Percentiles rank a stretch among this genome's conserved stretches.
phyloP scores from a whole-genome alignment of 2,329 filamentous ascomycete species.

The Aspergillus tanneri region DNA sequence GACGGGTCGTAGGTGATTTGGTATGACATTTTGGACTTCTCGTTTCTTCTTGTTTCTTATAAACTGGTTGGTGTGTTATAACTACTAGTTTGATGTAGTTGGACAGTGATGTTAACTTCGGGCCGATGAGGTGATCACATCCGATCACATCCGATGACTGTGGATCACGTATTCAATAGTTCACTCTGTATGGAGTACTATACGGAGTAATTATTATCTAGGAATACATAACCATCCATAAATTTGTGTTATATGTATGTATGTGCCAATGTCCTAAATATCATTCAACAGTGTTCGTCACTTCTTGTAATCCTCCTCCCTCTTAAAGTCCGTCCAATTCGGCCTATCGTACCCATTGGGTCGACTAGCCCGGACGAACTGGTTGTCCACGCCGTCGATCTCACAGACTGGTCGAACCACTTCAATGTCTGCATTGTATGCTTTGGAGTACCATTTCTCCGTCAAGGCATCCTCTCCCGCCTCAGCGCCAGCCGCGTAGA shows the following conservation, averaged over 20 bases:
- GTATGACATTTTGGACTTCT: slow-evolving; percentile 32
- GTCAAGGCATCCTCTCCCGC: slow-evolving; percentile 45
- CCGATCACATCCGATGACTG: neutral
- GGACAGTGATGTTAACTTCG: neutral
- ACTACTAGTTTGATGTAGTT: neutral
- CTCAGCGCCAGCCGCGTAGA: slow-evolving; percentile 45
- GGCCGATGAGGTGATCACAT: neutral
- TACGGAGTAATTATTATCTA: too few relatives aligned
- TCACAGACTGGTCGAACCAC: slow-evolving; percentile 48
- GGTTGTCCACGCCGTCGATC: slow-evolving; percentile 51
- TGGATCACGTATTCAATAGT: too few relatives aligned
- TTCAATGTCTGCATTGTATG: slow-evolving; percentile 49
- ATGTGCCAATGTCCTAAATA: neutral
- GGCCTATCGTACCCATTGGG: slow-evolving; percentile 55
- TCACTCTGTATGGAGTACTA: too few relatives aligned
- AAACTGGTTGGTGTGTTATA: neutral
- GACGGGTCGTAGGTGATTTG: slow-evolving; percentile 27
- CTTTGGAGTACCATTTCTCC: slow-evolving; percentile 51
- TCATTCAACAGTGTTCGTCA: slow-evolving; percentile 12
- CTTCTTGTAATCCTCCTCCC: slow-evolving; percentile 30
- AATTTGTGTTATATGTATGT: neutral
- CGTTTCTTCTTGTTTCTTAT: neutral
- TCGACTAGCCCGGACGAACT: slow-evolving; percentile 49
- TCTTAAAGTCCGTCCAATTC: slow-evolving; percentile 45
- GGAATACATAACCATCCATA: too few relatives aligned